A percentile compares a stretch with the other conserved stretches of the same genome.
Conservation (phyloP, 192 early-diverging fungal species). For the Funneliformis mosseae region DNA sequence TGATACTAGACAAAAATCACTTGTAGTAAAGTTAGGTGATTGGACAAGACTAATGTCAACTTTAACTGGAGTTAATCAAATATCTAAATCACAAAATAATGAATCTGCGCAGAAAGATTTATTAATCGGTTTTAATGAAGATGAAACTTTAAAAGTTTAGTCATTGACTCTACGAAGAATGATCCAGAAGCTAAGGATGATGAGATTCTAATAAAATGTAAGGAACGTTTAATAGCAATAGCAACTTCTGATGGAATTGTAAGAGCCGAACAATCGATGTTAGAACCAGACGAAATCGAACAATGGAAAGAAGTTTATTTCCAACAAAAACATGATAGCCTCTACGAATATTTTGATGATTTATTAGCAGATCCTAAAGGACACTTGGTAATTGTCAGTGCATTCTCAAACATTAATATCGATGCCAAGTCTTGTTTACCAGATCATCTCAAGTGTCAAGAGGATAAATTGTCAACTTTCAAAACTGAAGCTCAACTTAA, state of each 20-base stretch:
- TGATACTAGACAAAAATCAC: neutral
- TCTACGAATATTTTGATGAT: neutral
- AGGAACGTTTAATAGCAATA: constrained; percentile 22
- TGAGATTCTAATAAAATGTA: constrained; percentile 24
- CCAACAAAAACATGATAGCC: neutral
- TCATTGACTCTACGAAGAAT: constrained; percentile 1
- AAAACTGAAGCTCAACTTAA: constrained; percentile 17
- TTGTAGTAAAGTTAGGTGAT: neutral
- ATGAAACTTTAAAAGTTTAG: constrained; percentile 31
- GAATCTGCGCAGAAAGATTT: constrained; percentile 15
- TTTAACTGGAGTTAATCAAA: neutral
- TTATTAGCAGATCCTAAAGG: neutral
- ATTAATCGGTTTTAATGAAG: constrained; percentile 26
- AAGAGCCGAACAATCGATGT: constrained; percentile 2
- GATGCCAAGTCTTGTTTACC: constrained; percentile 11
- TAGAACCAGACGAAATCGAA: neutral
- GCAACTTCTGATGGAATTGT: constrained; percentile 34
- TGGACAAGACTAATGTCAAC: constrained; percentile 31
- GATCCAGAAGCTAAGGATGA: neutral
- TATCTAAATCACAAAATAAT: neutral
- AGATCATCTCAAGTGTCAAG: neutral
- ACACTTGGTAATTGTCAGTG: constrained; percentile 12
- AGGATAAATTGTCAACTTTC: constrained; percentile 22
- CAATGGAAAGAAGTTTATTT: constrained; percentile 27
- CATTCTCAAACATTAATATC: constrained; percentile 27